Percentiles rank a stretch among this genome's conserved stretches.
These are phyloP conservation scores for Ceratocystis eucalypticola DNA, from an alignment of 2,329 filamentous ascomycete genomes.

Conservation along the genomic window DNA sequence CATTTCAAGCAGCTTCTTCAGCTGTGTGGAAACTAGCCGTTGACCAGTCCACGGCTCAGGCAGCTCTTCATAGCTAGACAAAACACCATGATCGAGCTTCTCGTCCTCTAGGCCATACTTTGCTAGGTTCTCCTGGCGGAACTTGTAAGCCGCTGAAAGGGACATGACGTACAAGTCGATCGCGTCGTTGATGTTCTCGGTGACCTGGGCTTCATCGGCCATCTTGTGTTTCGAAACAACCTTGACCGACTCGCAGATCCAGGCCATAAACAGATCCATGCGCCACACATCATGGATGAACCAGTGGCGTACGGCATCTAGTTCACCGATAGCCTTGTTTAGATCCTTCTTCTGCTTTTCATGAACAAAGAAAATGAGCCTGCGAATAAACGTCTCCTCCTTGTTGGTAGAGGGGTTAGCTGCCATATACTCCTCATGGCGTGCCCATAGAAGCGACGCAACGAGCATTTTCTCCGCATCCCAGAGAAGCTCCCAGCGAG, in stretches of 20 bases:
- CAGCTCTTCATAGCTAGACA: conserved; percentile 52
- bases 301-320: conserved; percentile 72
- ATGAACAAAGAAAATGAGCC: conserved; percentile 60
- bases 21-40: conserved; percentile 45
- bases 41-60: conserved; percentile 79
- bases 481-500: conserved; percentile 71
- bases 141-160: conserved; percentile 52
- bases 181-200: conserved; percentile 53
- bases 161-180: conserved; percentile 42
- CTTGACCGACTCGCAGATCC: conserved; percentile 65
- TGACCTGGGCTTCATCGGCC: conserved; percentile 41
- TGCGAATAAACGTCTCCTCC: conserved; percentile 31
- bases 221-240: conserved; percentile 51
- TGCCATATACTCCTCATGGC: conserved; percentile 57
- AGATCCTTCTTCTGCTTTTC: conserved; percentile 60
- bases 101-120: conserved; percentile 62
- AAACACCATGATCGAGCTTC: conserved; percentile 49
- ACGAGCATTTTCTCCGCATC: conserved; percentile 83
- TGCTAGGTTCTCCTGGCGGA: conserved; percentile 54
- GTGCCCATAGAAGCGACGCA: conserved; percentile 64
- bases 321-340: conserved; percentile 51
- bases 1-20: conserved; percentile 46
- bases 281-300: conserved; percentile 64
- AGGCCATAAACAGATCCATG: conserved; percentile 63
- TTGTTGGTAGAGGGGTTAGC: conserved; percentile 46